Evolutionary conservation across 192 early-diverging fungal genomes (phyloP).

Genomic region (Entomortierella parvispora): DNA sequence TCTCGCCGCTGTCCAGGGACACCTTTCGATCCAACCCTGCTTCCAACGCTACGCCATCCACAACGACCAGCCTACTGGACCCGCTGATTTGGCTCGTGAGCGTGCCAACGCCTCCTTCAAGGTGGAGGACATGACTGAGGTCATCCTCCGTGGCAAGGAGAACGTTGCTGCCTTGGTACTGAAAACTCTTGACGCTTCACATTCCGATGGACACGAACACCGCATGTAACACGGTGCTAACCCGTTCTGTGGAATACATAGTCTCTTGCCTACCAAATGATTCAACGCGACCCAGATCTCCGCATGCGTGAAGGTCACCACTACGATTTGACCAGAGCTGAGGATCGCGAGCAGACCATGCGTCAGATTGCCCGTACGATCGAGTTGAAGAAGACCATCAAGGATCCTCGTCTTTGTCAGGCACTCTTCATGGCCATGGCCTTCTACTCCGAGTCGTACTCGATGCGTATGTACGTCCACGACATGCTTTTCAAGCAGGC

Average conservation of each 20-base stretch:
- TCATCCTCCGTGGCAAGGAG: conserved; percentile 59
- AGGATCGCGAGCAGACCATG: conserved; percentile 69
- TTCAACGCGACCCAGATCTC: conserved; percentile 64
- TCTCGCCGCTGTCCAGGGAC: conserved; percentile 51
- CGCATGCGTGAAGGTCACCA: conserved; percentile 58
- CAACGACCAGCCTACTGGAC: conserved; percentile 53
- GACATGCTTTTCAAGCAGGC: conserved; percentile 67
- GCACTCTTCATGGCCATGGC: conserved; percentile 56
- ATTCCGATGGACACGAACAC: background rate
- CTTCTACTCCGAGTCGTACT: conserved; percentile 66
- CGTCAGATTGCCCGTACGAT: conserved; percentile 59
- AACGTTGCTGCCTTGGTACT: conserved; percentile 56
- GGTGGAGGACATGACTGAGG: conserved; percentile 58
- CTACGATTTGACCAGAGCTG: conserved; percentile 58
- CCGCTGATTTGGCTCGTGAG: conserved; percentile 63
- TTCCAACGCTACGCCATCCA: conserved; percentile 49
- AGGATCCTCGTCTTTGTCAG: conserved; percentile 50
- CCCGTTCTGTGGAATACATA: too few species aligned
- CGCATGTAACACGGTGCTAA: background rate
- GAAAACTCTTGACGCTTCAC: background rate
- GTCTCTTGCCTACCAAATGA: conserved; percentile 53
- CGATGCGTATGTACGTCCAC: conserved; percentile 71
- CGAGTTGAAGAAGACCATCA: conserved; percentile 48
- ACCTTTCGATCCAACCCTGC: conserved; percentile 51
- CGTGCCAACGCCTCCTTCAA: conserved; percentile 64